Percentiles rank a stretch among this genome's conserved stretches.
Evolutionary conservation across 2,329 filamentous ascomycete genomes (phyloP).

Genomic region (Trichoderma sp.): DNA sequence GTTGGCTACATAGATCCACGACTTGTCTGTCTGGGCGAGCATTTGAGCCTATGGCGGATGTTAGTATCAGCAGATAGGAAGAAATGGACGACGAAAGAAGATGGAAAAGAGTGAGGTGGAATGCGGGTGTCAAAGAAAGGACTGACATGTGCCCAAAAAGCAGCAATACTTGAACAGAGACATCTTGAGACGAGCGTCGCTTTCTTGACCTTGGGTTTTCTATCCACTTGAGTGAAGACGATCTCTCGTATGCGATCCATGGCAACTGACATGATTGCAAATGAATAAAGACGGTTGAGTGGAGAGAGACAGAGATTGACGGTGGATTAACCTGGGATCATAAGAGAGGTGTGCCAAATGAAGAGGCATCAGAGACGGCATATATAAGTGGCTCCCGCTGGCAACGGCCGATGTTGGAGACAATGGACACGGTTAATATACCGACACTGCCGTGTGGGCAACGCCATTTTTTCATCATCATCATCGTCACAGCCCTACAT

Average conservation of each 20-base stretch:
- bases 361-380: not conserved
- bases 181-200: constrained; percentile 19
- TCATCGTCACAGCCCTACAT: constrained; percentile 18
- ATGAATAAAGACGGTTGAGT: not conserved
- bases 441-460: constrained; percentile 13
- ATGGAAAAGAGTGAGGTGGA: too few species aligned
- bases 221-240: not conserved
- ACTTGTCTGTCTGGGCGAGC: constrained; percentile 25
- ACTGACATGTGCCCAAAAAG: constrained; percentile 28
- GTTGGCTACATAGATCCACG: constrained; percentile 28
- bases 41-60: constrained; percentile 18
- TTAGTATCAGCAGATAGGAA: not conserved
- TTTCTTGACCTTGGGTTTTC: constrained; percentile 17
- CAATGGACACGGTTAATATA: constrained; percentile 8
- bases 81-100: not conserved
- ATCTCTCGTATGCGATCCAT: constrained; percentile 14
- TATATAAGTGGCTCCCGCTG: not conserved
- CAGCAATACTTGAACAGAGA: constrained; percentile 24
- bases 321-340: not conserved
- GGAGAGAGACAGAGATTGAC: not conserved
- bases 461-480: constrained; percentile 21
- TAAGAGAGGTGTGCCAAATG: constrained; percentile 11
- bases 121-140: not conserved
- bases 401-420: not conserved
- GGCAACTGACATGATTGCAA: not conserved